A percentile compares a stretch with the other conserved stretches of the same genome.
Conservation (phyloP, 73 alveolate genomes). For the Tetrahymena malaccensis region DNA sequence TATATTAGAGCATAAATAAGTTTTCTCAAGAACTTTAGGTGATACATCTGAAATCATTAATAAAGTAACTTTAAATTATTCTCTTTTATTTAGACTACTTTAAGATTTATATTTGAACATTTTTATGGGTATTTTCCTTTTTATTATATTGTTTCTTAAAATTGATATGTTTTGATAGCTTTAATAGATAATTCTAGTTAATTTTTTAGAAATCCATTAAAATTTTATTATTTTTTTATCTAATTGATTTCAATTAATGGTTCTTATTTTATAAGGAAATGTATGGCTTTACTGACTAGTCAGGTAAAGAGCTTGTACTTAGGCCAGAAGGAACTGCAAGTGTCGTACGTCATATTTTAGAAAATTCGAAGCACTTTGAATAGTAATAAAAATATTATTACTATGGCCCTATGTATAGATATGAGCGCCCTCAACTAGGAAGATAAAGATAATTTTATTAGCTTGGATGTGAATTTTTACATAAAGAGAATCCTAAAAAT, state of each 20-base stretch:
- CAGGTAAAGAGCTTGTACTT: conserved; percentile 21
- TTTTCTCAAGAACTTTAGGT: not conserved
- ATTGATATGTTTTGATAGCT: not conserved
- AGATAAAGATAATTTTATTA: conserved; percentile 34
- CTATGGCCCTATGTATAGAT: conserved; percentile 47
- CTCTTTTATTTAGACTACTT: not conserved
- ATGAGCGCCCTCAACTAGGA: conserved; percentile 47
- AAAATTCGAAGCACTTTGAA: not conserved
- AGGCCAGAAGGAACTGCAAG: conserved; percentile 57
- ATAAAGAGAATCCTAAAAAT: not conserved
- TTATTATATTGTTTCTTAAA: not conserved
- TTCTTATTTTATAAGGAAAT: conserved; percentile 3
- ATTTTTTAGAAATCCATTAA: not conserved
- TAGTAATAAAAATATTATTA: not conserved
- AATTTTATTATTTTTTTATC: not conserved
- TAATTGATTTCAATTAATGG: not conserved
- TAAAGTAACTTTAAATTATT: not conserved
- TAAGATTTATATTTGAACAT: not conserved
- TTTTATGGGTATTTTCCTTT: not conserved
- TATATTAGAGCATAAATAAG: not conserved
- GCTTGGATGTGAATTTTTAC: conserved; percentile 27
- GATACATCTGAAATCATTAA: not conserved
- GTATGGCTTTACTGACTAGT: conserved; percentile 23
- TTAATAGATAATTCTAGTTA: not conserved
- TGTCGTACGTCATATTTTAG: conserved; percentile 3